Percentiles rank a stretch among this genome's conserved stretches.
These are phyloP conservation scores for Phialemoniopsis sp. DNA, from an alignment of 2,329 filamentous ascomycete species.

Conservation along the genomic window DNA sequence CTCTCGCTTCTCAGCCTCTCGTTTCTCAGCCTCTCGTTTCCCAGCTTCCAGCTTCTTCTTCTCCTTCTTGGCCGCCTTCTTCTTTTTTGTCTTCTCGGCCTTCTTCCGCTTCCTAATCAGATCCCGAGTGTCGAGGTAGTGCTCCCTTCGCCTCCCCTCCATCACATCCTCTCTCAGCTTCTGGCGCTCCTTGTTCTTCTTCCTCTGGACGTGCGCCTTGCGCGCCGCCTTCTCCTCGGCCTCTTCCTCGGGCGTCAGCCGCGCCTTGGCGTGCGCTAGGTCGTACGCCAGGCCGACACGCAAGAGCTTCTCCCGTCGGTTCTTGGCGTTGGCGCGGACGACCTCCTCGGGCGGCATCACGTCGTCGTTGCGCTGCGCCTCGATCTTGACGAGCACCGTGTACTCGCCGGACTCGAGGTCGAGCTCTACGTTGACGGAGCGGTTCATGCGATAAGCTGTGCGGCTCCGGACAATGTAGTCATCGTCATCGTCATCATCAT, in stretches of 20 bases:
- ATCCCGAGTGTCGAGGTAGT: slow-evolving; percentile 28
- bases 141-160: slow-evolving; percentile 26
- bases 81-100: slow-evolving; percentile 8
- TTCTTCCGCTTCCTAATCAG: slow-evolving; percentile 30
- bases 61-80: slow-evolving; percentile 24
- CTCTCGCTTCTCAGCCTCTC: slow-evolving; percentile 21
- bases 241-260: slow-evolving; percentile 44
- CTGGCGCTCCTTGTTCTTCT: slow-evolving; percentile 44
- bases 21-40: slow-evolving; percentile 18
- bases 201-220: slow-evolving; percentile 41
- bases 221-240: slow-evolving; percentile 41
- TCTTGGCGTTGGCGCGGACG: slow-evolving; percentile 44
- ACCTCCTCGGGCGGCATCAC: slow-evolving; percentile 49
- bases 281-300: slow-evolving; percentile 57
- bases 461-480: slow-evolving; percentile 58
- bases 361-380: slow-evolving; percentile 39
- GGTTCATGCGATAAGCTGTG: slow-evolving; percentile 53
- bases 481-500: slow-evolving; percentile 39
- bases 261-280: slow-evolving; percentile 55
- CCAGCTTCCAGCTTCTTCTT: slow-evolving; percentile 25
- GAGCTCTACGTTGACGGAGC: slow-evolving; percentile 56
- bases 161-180: slow-evolving; percentile 38
- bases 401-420: slow-evolving; percentile 54
- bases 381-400: slow-evolving; percentile 51
- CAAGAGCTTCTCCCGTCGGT: slow-evolving; percentile 53